Percentiles rank a stretch among this genome's conserved stretches.
These are phyloP conservation scores for Triangularia verruculosa DNA, from an alignment of 2,329 filamentous ascomycete genomes.

Conservation along the genomic window DNA sequence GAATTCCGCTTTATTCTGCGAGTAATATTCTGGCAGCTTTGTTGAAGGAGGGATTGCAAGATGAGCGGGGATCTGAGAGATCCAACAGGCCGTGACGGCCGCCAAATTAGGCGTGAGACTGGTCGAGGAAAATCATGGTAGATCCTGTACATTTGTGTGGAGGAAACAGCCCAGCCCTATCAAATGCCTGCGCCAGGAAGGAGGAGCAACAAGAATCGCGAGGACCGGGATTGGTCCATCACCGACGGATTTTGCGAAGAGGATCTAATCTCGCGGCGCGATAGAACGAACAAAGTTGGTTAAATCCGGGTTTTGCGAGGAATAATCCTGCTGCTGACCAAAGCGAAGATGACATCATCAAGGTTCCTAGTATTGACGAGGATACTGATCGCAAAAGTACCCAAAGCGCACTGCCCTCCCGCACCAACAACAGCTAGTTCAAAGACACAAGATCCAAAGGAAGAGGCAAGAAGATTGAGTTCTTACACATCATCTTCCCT, in stretches of 20 bases:
- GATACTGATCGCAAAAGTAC: too few relatives aligned
- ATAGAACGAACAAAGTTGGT: not conserved
- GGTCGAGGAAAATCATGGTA: not conserved
- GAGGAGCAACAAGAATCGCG: not conserved
- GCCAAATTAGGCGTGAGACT: not conserved
- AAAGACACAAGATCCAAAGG: not conserved
- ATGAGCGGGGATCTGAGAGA: not conserved
- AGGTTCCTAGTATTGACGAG: not conserved
- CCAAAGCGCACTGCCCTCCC: not conserved
- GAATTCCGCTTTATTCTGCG: not conserved
- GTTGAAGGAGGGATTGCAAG: too few relatives aligned
- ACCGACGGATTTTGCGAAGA: not conserved
- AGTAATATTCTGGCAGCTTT: not conserved
- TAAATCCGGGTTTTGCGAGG: not conserved
- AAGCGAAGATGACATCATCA: not conserved
- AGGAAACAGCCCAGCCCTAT: not conserved
- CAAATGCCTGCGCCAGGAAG: not conserved
- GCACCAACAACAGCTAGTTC: not conserved
- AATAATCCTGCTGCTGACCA: not conserved
- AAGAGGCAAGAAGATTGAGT: slow-evolving; percentile 3
- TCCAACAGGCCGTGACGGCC: not conserved
- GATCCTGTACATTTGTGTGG: not conserved
- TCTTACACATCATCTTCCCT: not conserved
- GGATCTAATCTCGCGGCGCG: not conserved
- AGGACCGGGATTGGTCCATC: not conserved